Evolutionary conservation across 768 basidiomycete species (phyloP).

Genomic region (Tylopilus balloui): DNA sequence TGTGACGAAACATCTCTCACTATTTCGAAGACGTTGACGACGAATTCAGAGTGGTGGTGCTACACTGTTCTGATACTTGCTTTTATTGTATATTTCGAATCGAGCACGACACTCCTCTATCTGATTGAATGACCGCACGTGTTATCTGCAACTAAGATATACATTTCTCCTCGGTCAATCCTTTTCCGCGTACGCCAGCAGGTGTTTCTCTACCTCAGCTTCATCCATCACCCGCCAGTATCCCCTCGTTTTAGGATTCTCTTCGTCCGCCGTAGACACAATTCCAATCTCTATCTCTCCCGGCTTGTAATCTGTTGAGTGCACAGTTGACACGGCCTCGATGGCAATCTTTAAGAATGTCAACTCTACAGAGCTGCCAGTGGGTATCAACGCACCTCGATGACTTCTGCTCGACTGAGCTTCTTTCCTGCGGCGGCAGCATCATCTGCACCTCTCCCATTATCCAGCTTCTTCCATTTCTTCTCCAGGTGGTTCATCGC

Average conservation of each 20-base stretch:
- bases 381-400: conserved; percentile 61
- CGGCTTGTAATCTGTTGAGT: conserved; percentile 94
- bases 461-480: conserved; percentile 94
- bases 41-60: conserved; percentile 58
- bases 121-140: background rate
- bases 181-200: conserved; percentile 87
- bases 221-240: conserved; percentile 77
- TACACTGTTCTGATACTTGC: conserved; percentile 36
- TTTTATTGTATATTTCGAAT: background rate
- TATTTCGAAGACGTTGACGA: background rate
- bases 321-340: conserved; percentile 89
- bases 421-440: conserved; percentile 69
- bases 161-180: conserved; percentile 45
- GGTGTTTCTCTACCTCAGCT: conserved; percentile 70
- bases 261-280: conserved; percentile 71
- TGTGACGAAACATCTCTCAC: conserved; percentile 24
- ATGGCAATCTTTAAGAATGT: conserved; percentile 69
- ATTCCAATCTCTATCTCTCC: conserved; percentile 96
- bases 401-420: conserved; percentile 71
- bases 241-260: conserved; percentile 66
- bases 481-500: conserved; percentile 98
- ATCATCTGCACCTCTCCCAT: conserved; percentile 74
- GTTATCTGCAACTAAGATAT: background rate
- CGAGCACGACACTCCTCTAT: background rate
- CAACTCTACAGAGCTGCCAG: background rate